These are phyloP conservation scores for Lactifluus piperatus DNA, from an alignment of 768 basidiomycete species.

Conservation along the genomic window DNA sequence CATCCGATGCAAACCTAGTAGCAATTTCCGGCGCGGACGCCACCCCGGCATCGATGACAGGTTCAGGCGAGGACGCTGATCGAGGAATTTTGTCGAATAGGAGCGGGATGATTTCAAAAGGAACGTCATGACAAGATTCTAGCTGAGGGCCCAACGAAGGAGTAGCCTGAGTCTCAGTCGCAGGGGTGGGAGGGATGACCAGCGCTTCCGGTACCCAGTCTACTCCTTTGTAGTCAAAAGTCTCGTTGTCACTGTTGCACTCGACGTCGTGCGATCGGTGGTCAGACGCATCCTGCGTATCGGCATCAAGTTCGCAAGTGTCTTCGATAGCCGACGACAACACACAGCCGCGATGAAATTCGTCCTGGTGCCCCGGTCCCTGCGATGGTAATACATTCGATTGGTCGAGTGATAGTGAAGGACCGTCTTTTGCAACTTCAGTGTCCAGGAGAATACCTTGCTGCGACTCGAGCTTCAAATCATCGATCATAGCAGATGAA, in stretches of 20 bases:
- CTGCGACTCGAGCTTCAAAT: neutral
- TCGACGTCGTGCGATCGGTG: neutral
- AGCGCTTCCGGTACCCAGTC: neutral
- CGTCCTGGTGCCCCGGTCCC: neutral
- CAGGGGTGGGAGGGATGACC: neutral
- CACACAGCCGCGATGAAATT: neutral
- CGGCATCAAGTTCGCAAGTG: neutral
- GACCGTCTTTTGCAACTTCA: neutral
- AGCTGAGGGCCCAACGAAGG: neutral
- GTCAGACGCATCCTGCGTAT: neutral
- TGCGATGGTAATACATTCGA: neutral
- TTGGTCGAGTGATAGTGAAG: neutral
- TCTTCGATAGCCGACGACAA: neutral
- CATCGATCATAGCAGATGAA: neutral
- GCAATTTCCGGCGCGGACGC: neutral
- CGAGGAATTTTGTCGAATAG: neutral
- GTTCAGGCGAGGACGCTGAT: neutral
- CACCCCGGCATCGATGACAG: neutral
- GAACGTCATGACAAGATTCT: neutral
- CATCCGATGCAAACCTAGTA: neutral
- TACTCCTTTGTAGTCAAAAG: constrained; percentile 5
- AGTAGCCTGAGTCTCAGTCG: neutral
- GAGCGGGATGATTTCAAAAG: neutral
- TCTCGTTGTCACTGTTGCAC: neutral
- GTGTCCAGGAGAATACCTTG: neutral